Evolutionary conservation across 2,329 filamentous ascomycete species (phyloP).

Genomic region (Aspergillus sp.): DNA sequence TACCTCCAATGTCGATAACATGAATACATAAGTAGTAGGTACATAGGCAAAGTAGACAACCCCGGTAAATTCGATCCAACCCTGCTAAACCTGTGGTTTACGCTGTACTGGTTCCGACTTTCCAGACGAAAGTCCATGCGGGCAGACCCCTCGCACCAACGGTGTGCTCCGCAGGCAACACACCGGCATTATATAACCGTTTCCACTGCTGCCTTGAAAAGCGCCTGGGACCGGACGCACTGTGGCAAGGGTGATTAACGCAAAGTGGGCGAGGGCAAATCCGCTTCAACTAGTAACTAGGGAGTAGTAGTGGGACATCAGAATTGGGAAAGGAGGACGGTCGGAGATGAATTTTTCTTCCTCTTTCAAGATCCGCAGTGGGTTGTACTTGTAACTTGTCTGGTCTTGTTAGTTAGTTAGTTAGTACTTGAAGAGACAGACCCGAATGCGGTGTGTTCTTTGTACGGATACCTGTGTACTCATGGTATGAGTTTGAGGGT

Average conservation of each 20-base stretch:
- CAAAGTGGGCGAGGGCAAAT: neutral
- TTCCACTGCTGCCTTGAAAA: neutral
- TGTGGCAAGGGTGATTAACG: neutral
- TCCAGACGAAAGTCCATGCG: too few relatives aligned
- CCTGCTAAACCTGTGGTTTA: neutral
- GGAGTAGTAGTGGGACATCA: neutral
- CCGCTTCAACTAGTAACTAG: neutral
- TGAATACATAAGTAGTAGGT: too few relatives aligned
- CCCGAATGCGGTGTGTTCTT: constrained; percentile 18
- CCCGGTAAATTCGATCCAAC: neutral
- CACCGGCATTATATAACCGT: neutral
- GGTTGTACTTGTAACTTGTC: constrained; percentile 6
- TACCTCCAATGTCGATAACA: too few relatives aligned
- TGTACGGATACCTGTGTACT: neutral
- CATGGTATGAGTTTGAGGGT: neutral
- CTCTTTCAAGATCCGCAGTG: constrained; percentile 23
- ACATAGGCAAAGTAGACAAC: too few relatives aligned
- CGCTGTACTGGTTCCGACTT: neutral
- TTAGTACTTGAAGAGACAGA: neutral
- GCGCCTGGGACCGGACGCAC: neutral
- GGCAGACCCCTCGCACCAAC: too few relatives aligned
- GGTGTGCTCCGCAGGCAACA: neutral
- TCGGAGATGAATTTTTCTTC: constrained; percentile 3
- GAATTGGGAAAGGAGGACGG: neutral
- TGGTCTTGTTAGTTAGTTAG: constrained; percentile 7